Percentiles rank a stretch among this genome's conserved stretches.
Conservation (phyloP, 2,329 filamentous ascomycete species). For the Arthrinium phaeospermum region DNA sequence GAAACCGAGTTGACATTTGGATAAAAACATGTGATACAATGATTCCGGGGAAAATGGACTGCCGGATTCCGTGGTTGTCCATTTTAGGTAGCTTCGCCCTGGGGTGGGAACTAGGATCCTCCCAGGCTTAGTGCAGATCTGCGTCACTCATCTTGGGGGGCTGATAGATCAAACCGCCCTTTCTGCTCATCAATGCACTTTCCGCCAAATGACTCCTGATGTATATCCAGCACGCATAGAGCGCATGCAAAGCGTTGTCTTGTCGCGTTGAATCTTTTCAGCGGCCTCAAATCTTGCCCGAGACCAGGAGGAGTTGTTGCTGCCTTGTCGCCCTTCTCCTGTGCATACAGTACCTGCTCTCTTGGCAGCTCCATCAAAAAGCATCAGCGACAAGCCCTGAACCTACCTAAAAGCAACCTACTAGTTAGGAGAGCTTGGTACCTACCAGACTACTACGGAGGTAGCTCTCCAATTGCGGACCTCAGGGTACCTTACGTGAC, state of each 20-base stretch:
- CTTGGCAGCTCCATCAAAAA: constrained; percentile 13
- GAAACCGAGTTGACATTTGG: neutral
- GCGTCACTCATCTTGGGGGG: constrained; percentile 13
- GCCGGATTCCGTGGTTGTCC: constrained; percentile 7
- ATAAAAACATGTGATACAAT: constrained; percentile 12
- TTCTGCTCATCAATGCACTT: neutral
- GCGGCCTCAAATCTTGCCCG: neutral
- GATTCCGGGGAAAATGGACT: neutral
- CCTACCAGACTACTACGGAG: neutral
- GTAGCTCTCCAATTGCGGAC: constrained; percentile 12
- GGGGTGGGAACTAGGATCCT: neutral
- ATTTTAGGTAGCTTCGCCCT: neutral
- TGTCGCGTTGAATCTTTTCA: neutral
- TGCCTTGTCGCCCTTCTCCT: neutral
- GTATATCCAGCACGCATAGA: neutral
- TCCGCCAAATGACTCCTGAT: neutral
- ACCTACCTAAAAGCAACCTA: neutral
- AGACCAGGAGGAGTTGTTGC: neutral
- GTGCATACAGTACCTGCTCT: neutral
- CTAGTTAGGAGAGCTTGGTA: neutral
- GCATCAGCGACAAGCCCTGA: constrained; percentile 16
- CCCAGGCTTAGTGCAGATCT: constrained; percentile 8
- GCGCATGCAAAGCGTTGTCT: constrained; percentile 8
- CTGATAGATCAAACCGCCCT: constrained; percentile 5
- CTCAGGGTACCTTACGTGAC: constrained; percentile 16